Base-by-base conservation (phyloP, 768 basidiomycete species). In the Lactarius psammicola region DNA sequence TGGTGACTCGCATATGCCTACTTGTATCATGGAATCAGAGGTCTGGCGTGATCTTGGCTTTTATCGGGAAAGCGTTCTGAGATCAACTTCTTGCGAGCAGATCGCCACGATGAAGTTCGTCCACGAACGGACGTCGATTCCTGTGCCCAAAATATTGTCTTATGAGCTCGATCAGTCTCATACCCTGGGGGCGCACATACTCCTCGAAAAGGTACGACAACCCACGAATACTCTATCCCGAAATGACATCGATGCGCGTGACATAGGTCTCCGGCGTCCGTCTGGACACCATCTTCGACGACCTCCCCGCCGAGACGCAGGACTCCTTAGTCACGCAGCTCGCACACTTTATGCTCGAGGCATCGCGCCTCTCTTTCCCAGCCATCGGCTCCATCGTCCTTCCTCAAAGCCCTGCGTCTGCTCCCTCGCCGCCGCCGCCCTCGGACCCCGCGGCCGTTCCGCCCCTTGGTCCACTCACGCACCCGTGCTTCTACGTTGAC, bases 71-170 rank as follows among this genome's bases (percentile, higher is more conserved):
- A 26, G 36, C 36, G 7, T 53, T 28, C 28, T 28, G 11, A 33
- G 1, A 40, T 56, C 5, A 15, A 44, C 33, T 33, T 49, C 36
- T 33, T 55, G 54, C 31, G 26, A 18, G 33, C 33, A 77, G 76
- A 68, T 72, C 15, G 75, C 75, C 36, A 77, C 76, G 4, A 67
- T 74, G 68, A 63, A 67, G 17, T 77, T 73, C 54, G 38, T 77
- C 26, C 62, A 68, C 18, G 66, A 71, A 23, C 64, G 67, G 18
- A 75, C 75, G 17, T 72, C 75, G 5, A 71, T 77, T 20, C 76
- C 76, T 53, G 70, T 71, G 4, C 72, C 74, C 0, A 61, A 63
- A 7, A 65, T 74, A 9, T 59, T 76, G 18, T 59, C 71, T 46
- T 67, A 59, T 56, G 64, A 63, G 38, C 62, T 59, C 59, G 51